phyloP scores from a whole-genome alignment of 805 yeast genomes.

The Candida maesae region DNA sequence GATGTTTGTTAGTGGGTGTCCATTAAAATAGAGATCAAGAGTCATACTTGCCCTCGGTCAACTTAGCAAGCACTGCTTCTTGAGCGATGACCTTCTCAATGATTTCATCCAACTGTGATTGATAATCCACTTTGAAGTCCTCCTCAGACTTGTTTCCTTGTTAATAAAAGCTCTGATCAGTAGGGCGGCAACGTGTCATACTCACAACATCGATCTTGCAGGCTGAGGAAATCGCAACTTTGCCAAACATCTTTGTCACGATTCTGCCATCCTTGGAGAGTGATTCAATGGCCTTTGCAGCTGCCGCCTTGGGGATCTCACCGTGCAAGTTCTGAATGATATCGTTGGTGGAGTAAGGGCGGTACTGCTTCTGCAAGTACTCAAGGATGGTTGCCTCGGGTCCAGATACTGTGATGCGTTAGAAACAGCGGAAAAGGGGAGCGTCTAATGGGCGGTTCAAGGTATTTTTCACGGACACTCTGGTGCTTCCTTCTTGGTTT shows the following conservation, averaged over 20 bases:
- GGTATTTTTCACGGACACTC: not conserved
- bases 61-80: not conserved
- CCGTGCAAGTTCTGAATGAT: constrained; percentile 43
- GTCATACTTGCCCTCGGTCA: not conserved
- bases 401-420: constrained; percentile 1
- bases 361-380: constrained; percentile 40
- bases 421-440: not conserved
- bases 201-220: constrained; percentile 29
- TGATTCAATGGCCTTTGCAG: constrained; percentile 34
- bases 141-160: not conserved
- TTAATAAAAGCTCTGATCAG: not conserved
- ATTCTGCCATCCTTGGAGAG: constrained; percentile 33
- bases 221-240: constrained; percentile 39
- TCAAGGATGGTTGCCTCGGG: constrained; percentile 33
- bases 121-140: not conserved
- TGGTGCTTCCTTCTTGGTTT: not conserved
- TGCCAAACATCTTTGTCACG: constrained; percentile 40
- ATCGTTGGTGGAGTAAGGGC: constrained; percentile 48
- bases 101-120: not conserved
- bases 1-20: constrained; percentile 1
- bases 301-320: constrained; percentile 32
- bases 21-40: not conserved
- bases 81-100: constrained; percentile 5
- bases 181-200: not conserved
- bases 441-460: not conserved